phyloP scores from a whole-genome alignment of 164 flowering plant genomes.

The Cinnamomum chago region DNA sequence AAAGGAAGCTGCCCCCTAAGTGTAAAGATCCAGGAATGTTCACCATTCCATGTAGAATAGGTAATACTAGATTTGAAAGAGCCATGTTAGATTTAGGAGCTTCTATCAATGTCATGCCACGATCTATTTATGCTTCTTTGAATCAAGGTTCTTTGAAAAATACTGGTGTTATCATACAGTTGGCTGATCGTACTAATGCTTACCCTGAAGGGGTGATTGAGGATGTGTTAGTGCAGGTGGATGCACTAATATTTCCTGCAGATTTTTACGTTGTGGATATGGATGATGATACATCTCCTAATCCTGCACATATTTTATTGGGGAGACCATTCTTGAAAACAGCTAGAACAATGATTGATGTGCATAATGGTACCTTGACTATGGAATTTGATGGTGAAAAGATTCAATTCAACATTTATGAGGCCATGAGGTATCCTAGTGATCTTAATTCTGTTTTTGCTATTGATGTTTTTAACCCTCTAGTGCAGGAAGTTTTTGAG shows the following conservation, averaged over 20 bases:
- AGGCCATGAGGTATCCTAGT: no score
- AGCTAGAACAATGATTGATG: not conserved
- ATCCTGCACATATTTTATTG: not conserved
- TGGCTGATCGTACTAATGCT: not conserved
- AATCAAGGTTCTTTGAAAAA: not conserved
- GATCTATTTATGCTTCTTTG: not conserved
- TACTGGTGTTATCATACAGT: not conserved
- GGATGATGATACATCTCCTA: not conserved
- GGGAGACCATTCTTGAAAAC: conserved; percentile 2
- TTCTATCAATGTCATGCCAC: not conserved
- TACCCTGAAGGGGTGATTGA: not conserved
- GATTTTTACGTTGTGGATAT: not conserved
- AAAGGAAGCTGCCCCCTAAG: not conserved
- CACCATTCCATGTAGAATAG: no score
- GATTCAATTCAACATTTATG: no score
- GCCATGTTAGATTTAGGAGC: no score
- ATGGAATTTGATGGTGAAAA: no score
- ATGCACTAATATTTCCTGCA: not conserved
- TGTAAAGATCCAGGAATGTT: not conserved
- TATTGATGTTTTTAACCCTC: no score
- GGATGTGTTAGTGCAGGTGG: not conserved
- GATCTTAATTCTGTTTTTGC: no score
- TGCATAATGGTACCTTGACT: not conserved
- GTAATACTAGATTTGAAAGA: no score
- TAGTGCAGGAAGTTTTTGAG: no score